Base-by-base conservation (phyloP, 257 asterid genomes). In the Cinchona pubescens region DNA sequence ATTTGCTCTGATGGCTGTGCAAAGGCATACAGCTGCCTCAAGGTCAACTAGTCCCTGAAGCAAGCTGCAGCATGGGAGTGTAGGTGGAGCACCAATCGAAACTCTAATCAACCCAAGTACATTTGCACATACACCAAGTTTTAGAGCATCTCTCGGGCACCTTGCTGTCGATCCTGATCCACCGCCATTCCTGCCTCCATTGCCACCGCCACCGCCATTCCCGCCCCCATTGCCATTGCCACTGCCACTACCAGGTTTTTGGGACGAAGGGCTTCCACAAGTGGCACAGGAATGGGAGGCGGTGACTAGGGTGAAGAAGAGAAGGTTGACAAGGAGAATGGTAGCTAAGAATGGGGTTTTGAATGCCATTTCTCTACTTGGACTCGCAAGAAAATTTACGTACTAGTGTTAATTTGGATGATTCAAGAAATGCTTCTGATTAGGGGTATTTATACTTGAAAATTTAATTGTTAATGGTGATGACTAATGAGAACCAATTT, bases 121-220 rank as follows among this genome's bases (percentile, higher is more conserved):
- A 21, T 51, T 51, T 51, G 59, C 59, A 4, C 59, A 51, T 51
- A 51, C 59, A 5, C 59, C 59, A n/a, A 51, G 59, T 51, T 51
- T 51, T 51, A 51, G 59, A 51, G 59, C 59, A 51, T 51, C 59
- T 51, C 59, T 51, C 10, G 59, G 59, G 59, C 59, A 51, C 59
- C 59, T 51, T 19, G 5, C 59, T 51, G 59, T 10, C 1, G 59
- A 51, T 16, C 56, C 56, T 7, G 23, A 2, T 49, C 56, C 56
- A 2, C 56, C 56, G 56, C 56, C 23, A 16, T 7, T 7, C 8
- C 56, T 23, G 2, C 56, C 56, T 0, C 56, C 56, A 0, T 4
- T 16, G 15, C 56, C 56, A 0, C 23, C 8, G 1, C 58, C 58
- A 7, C 58, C 58, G 0, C 25, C n/a, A 0, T 8, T 10, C 1